Conservation (phyloP, 345 rosid genomes). For the Turnera subulata region DNA sequence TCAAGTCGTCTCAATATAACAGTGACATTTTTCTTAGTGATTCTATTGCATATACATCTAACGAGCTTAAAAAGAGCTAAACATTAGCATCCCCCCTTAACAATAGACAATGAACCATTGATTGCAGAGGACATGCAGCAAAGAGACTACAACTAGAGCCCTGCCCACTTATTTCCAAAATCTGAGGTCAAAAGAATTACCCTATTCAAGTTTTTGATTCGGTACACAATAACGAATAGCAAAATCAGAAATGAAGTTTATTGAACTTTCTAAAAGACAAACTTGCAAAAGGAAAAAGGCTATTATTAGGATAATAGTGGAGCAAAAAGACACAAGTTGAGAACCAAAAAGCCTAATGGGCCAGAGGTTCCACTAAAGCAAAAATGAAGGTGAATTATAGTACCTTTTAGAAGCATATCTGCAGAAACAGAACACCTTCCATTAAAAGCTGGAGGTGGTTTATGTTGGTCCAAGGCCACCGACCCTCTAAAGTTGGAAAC, state of each 20-base stretch:
- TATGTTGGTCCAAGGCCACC: conserved; percentile 30
- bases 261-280: conserved; percentile 22
- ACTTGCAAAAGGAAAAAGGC: conserved; percentile 9
- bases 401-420: conserved; percentile 71
- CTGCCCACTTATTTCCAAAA: too few relatives aligned
- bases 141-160: too few relatives aligned
- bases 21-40: too few relatives aligned
- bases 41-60: too few relatives aligned
- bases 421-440: conserved; percentile 45
- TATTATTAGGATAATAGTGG: conserved; percentile 2
- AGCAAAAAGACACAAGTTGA: conserved; percentile 14
- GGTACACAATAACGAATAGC: background rate
- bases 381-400: conserved; percentile 4
- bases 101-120: too few relatives aligned
- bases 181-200: too few relatives aligned
- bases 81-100: too few relatives aligned
- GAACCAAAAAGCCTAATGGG: conserved; percentile 9
- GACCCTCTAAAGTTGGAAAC: conserved; percentile 33
- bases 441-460: conserved; percentile 28
- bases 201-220: too few relatives aligned
- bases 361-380: conserved; percentile 10
- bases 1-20: too few relatives aligned
- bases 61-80: too few relatives aligned
- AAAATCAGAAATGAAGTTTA: too few relatives aligned
- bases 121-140: too few relatives aligned